Evolutionary conservation across 768 basidiomycete species (phyloP), one percentile per base, ranked within the genome.

Genomic region (Dendrothele bispora): DNA sequence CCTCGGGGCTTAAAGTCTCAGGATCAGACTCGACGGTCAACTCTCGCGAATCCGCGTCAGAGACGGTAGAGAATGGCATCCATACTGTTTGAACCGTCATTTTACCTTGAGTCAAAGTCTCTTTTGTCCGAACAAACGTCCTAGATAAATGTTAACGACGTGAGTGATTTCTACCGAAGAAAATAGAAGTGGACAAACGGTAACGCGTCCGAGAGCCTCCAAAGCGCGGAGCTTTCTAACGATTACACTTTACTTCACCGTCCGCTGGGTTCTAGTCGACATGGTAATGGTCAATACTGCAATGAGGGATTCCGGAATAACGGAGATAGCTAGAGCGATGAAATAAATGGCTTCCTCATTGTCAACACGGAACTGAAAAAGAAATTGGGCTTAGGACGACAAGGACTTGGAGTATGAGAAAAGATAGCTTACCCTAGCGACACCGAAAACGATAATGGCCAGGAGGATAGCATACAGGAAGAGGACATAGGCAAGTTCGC

Each of bases 41-140:
- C 48, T 68, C 69, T 7, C 61, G 46, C 7, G 46, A 35, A 1
- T 55, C 26, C 1, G 60, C 35, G 38, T 66, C 59, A 1, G 59
- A 67, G n/a, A n/a, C n/a, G n/a, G n/a, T n/a, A n/a, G 30, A 32
- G 7, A 24, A 20, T 15, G 66, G 68, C 11, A 73, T 51, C 69
- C 69, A 71, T 36, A 69, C 59, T 39, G 67, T 72, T 4, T 65
- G 64, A 20, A 72, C 70, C 2, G 68, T 68, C 71, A 72, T 73
- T 52, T 68, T 60, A 1, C 72, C 72, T 70, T 60, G 62, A 7
- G 79, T 80, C 25, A 80, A 59, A 14, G 83, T 86, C 21, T 83
- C 83, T 86, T 61, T 84, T 84, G 61, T 86, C 83, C 20, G 79
- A 81, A 59, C 83, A 84, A 30, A 74, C 66, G 55, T 72, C 67